Evolutionary conservation across 169 alveolate species (phyloP).

Genomic region (Plasmodium fragile): DNA sequence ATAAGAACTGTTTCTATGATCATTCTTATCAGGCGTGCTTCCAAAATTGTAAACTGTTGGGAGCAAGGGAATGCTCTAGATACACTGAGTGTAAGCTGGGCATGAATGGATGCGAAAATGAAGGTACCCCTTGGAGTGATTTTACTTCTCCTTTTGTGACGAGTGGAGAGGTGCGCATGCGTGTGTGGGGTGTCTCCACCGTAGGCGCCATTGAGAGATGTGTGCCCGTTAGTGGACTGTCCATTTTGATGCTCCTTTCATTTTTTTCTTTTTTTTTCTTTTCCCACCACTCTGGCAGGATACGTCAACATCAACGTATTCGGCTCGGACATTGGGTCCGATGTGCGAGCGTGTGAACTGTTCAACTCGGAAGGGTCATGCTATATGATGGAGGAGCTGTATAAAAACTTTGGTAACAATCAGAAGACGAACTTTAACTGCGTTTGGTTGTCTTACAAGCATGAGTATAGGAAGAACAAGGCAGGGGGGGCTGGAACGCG

Average conservation of each 20-base stretch:
- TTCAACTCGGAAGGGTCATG: constrained; percentile 62
- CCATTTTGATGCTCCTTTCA: background rate
- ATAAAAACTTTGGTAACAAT: constrained; percentile 1
- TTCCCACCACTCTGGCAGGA: background rate
- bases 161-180: background rate
- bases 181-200: background rate
- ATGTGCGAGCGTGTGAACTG: constrained; percentile 49
- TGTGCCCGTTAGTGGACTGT: background rate
- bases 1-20: constrained; percentile 50
- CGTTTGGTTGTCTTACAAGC: constrained; percentile 45
- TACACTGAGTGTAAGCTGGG: constrained; percentile 35
- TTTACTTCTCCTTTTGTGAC: background rate
- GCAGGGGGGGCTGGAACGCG: background rate
- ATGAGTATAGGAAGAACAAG: constrained; percentile 1
- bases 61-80: constrained; percentile 20
- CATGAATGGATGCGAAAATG: constrained; percentile 38
- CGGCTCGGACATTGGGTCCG: constrained; percentile 35
- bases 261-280: background rate
- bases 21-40: constrained; percentile 26
- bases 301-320: constrained; percentile 16
- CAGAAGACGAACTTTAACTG: constrained; percentile 52
- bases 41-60: constrained; percentile 29
- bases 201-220: background rate
- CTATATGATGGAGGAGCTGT: constrained; percentile 37
- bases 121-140: constrained; percentile 22